Evolutionary conservation across 345 rosid genomes (phyloP), one percentile per base, ranked within the genome.

Genomic region (Citrus sp.): DNA sequence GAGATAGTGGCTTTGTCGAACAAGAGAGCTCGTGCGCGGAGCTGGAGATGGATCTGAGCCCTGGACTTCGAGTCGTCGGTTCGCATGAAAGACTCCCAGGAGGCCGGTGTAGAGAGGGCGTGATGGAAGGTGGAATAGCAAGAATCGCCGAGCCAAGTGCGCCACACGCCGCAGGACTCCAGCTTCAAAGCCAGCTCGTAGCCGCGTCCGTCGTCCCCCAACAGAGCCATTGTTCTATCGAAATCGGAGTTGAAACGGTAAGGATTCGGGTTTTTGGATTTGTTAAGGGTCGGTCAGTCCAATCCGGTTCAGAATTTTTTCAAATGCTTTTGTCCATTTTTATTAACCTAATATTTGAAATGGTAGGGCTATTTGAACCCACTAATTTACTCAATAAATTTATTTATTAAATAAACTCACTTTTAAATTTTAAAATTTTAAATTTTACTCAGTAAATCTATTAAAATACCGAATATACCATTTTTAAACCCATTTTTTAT

Each of bases 191-290:
- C 98, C 16, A 95, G 90, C 78, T 92, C 98, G 86, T 82, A 95
- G 34, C 97, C 98, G 67, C 87, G 85, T 1, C 96, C 98, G 83
- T 95, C 98, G 84, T 93, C 98, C 77, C 99, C 99, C 51, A 95
- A 92, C 7, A 95, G 86, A 19, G 91, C 86, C 99, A 95, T 94
- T 2, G 18, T 55, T 66, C 68, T 7, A 5, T 10, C 60, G 38
- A 30, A 70, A 70, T 51, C 35, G 61, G 28, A 51, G 60, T 70
- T 14, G 34, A 76, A 66, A 24, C 4, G 38, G 5, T 7, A 1
- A 19, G 4, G 42, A 32, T 19, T 32, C 42, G 40, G 35, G 68
- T 7, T 7, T 18, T 34, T 7, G 68, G 12, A 65, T 32, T 6
- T 16, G 16, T 30, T 30, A 19, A 30, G 67, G n/a, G 1, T 32